Base-by-base conservation (phyloP, 2,329 filamentous ascomycete genomes). In the Metarhizium brunneum region DNA sequence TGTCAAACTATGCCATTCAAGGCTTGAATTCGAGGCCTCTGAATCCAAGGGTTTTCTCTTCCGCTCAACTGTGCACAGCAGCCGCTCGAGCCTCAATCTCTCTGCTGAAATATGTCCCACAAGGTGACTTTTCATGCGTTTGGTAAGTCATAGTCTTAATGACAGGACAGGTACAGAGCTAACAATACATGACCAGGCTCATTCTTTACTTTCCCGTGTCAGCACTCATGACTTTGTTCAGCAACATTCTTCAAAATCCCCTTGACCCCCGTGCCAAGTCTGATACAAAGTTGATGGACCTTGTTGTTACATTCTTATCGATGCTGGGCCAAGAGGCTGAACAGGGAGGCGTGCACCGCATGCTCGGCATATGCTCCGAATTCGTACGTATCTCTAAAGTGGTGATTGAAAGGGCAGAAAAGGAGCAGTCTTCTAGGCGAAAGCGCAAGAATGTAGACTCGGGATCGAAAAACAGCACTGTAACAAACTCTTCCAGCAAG, bases 201-300 rank as follows among this genome's bases (percentile, higher is more conserved):
- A 90, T 96, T 61, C 76, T 97, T 11, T 99, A 99, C 71, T 99
- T 96, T 72, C 94, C 94, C 0, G 92, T 99, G 8, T 95, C 94
- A 0, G 89, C 94, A 1, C 81, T 97, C 4, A 91, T 99, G 48
- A 97, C 94, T 0, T 76, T 99, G 2, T 99, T 99, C 65, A 92
- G 92, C 57, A 96, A 97, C 65, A 95, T 97, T 50, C 73, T 99
- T 1, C 94, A 99, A 68, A 97, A 97, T 63, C 94, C 94, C 0
- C 83, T 92, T 57, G 94, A 99, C 66, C 84, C 88, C 1, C 82
- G 91, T 49, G 92, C 92, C 47, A 85, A 90, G 54, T 91, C 91
- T 1, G 94, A 99, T 68, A 84, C 94, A 16, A 87, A 88, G 61
- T 74, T 97, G 20, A 96, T 99, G 91, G 90, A 86, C 62, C 79